A percentile compares a stretch with the other conserved stretches of the same genome.
Evolutionary conservation across 345 rosid species (phyloP).

Genomic region (Kernera saxatilis): DNA sequence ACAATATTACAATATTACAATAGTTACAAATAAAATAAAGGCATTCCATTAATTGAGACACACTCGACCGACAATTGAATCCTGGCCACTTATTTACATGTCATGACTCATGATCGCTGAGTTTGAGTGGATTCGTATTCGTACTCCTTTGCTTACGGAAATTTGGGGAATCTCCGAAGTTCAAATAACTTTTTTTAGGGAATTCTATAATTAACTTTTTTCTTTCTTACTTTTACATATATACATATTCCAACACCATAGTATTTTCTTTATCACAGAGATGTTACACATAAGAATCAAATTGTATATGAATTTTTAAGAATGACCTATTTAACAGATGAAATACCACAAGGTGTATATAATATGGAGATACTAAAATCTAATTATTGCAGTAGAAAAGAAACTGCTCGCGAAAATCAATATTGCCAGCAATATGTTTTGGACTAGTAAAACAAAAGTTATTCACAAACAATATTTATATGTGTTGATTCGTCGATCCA

Average conservation of each 20-base stretch:
- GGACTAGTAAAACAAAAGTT: background rate
- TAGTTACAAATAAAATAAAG: background rate
- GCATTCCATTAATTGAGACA: conserved; percentile 17
- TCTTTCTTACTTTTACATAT: background rate
- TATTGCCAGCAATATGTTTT: background rate
- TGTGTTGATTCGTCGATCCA: too few species aligned
- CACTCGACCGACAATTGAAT: conserved; percentile 20
- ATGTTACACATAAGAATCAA: background rate
- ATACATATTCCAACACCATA: background rate
- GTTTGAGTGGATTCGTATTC: conserved; percentile 11
- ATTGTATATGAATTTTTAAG: background rate
- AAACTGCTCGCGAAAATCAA: background rate
- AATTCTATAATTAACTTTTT: background rate
- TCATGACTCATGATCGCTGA: background rate
- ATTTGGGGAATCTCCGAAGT: conserved; percentile 13
- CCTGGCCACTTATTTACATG: conserved; percentile 11
- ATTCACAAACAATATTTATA: background rate
- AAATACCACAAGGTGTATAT: background rate
- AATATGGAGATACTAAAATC: background rate
- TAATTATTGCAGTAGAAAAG: background rate
- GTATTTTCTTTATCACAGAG: background rate
- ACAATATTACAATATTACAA: background rate
- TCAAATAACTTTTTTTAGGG: background rate
- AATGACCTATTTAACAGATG: background rate
- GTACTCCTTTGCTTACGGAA: background rate